phyloP scores from a whole-genome alignment of 2,329 filamentous ascomycete genomes.

The Amphichorda felina region DNA sequence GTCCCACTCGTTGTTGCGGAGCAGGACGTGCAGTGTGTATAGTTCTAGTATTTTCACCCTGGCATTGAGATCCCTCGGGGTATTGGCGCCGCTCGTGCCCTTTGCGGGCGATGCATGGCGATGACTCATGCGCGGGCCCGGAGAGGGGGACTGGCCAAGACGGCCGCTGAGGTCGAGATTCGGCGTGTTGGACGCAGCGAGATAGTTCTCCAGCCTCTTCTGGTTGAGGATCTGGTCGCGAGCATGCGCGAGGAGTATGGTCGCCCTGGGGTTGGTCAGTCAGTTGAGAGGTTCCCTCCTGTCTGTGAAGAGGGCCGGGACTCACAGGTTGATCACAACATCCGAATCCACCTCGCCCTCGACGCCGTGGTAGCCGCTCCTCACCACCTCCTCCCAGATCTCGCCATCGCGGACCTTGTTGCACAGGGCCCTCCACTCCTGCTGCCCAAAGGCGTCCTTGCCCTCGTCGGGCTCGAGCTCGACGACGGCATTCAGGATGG shows the following conservation, averaged over 20 bases:
- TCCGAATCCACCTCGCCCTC: constrained; percentile 91
- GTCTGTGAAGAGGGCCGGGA: constrained; percentile 4
- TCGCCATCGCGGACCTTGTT: constrained; percentile 77
- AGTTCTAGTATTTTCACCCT: constrained; percentile 88
- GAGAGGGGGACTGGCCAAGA: constrained; percentile 34
- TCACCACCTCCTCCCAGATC: constrained; percentile 90
- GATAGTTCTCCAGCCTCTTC: constrained; percentile 75
- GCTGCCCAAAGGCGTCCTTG: constrained; percentile 73
- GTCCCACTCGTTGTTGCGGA: constrained; percentile 90
- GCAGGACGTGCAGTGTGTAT: constrained; percentile 89
- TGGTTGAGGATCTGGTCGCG: constrained; percentile 76
- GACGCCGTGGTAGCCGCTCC: constrained; percentile 73
- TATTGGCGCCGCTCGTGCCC: constrained; percentile 57
- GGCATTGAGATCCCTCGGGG: constrained; percentile 71
- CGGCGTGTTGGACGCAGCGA: constrained; percentile 64
- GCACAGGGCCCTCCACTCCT: constrained; percentile 74
- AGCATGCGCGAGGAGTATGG: constrained; percentile 81
- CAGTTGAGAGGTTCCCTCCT: background rate
- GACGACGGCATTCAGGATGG: constrained; percentile 80
- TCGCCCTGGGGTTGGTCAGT: constrained; percentile 51
- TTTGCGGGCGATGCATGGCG: constrained; percentile 33
- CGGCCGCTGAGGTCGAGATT: constrained; percentile 60
- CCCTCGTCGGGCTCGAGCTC: constrained; percentile 86
- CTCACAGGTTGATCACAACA: constrained; percentile 80
- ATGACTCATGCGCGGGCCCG: constrained; percentile 20